A percentile compares a stretch with the other conserved stretches of the same genome.
These are phyloP conservation scores for Lactarius akahatsu DNA, from an alignment of 768 basidiomycete genomes.

Conservation along the genomic window DNA sequence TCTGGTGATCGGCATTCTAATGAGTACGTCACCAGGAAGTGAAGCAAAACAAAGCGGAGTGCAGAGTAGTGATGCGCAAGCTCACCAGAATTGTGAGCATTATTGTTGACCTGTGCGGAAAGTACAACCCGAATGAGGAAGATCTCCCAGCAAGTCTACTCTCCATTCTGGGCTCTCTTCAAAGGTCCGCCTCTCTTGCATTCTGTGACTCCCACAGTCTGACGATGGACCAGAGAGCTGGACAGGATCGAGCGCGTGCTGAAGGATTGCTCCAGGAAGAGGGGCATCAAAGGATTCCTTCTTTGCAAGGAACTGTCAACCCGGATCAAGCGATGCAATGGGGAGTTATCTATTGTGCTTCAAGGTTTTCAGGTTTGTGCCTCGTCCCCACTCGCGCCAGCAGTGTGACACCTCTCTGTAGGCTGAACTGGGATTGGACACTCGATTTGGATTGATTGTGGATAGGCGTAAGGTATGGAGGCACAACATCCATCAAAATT, in stretches of 20 bases:
- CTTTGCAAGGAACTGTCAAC: not conserved
- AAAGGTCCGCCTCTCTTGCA: too few species aligned
- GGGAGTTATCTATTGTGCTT: not conserved
- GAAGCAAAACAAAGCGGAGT: too few species aligned
- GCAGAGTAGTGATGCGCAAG: too few species aligned
- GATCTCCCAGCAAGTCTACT: too few species aligned
- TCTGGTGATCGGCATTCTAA: too few species aligned
- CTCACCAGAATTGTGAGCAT: too few species aligned
- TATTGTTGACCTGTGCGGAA: too few species aligned
- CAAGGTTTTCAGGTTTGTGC: not conserved
- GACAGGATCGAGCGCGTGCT: not conserved
- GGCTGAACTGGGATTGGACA: not conserved
- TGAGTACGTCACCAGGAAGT: too few species aligned
- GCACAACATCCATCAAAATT: too few species aligned
- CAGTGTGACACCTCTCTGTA: not conserved
- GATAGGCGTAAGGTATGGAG: not conserved
- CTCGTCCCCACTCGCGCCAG: not conserved
- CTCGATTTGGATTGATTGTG: not conserved
- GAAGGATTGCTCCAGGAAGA: not conserved
- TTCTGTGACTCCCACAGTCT: too few species aligned
- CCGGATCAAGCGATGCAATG: not conserved
- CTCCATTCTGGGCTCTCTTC: too few species aligned
- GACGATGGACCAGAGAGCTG: not conserved
- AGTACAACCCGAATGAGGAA: too few species aligned
- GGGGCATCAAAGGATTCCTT: not conserved